phyloP scores from a whole-genome alignment of 75 land plant genomes.

The Selaginella moellendorffii region DNA sequence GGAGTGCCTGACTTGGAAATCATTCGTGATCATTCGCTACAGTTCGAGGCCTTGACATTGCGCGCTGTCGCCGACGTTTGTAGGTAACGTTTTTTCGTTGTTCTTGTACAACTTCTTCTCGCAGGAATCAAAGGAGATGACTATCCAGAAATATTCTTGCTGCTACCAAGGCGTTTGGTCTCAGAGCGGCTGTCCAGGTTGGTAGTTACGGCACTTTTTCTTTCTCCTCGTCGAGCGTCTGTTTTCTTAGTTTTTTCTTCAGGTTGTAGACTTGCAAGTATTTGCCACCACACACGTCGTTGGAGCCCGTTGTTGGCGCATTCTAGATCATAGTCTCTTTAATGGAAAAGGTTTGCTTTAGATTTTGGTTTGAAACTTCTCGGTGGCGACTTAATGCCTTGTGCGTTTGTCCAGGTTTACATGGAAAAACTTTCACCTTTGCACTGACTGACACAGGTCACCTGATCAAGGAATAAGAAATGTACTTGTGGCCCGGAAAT shows the following conservation, averaged over 20 bases:
- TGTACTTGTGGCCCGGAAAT: no score
- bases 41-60: constrained; percentile 55
- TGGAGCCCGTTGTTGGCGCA: no score
- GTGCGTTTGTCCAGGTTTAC: no score
- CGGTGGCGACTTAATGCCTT: no score
- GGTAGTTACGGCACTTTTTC: neutral
- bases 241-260: constrained; percentile 12
- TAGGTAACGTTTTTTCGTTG: neutral
- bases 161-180: constrained; percentile 67
- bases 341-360: no score
- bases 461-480: no score
- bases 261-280: constrained; percentile 57
- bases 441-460: no score
- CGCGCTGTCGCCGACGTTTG: constrained; percentile 38
- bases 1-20: constrained; percentile 50
- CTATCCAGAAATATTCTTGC: constrained; percentile 68
- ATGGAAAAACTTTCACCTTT: no score
- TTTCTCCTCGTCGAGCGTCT: neutral
- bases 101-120: neutral
- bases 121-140: constrained; percentile 73
- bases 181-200: constrained; percentile 73
- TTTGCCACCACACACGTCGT: constrained; percentile 45
- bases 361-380: no score
- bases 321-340: no score
- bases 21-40: constrained; percentile 62